A percentile compares a stretch with the other conserved stretches of the same genome.
phyloP scores from a whole-genome alignment of 2,329 filamentous ascomycete species.

The Dryadomyces quercivorus region DNA sequence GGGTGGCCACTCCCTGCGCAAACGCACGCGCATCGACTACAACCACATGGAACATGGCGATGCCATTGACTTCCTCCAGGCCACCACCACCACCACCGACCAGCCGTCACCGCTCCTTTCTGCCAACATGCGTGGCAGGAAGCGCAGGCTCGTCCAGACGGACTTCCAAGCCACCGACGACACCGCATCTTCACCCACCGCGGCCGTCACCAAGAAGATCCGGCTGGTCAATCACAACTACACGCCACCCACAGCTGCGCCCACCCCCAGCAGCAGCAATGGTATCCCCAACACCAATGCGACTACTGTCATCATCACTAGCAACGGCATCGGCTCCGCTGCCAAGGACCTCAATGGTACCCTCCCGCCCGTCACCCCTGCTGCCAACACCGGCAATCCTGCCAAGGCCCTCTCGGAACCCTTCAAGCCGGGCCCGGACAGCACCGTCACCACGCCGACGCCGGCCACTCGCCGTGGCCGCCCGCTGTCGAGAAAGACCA shows the following conservation, averaged over 20 bases:
- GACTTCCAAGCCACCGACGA: conserved; percentile 20
- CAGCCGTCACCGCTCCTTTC: neutral
- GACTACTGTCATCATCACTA: neutral
- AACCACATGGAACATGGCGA: conserved; percentile 40
- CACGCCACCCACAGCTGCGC: neutral
- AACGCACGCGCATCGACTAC: conserved; percentile 45
- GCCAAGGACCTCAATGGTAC: neutral
- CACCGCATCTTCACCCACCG: conserved; percentile 12
- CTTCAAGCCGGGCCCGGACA: neutral
- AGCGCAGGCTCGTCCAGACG: conserved; percentile 11
- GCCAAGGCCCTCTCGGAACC: neutral
- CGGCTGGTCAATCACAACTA: conserved; percentile 16
- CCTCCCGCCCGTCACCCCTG: neutral
- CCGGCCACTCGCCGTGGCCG: neutral
- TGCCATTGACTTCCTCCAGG: conserved; percentile 9
- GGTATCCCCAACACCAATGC: neutral
- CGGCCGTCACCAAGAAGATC: conserved; percentile 19
- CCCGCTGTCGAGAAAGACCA: neutral
- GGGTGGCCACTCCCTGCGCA: conserved; percentile 46
- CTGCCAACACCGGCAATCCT: neutral
- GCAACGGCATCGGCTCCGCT: neutral
- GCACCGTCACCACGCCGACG: neutral
- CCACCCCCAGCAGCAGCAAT: neutral
- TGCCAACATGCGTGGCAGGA: conserved; percentile 19
- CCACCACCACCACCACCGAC: neutral